These are phyloP conservation scores for Aspergillus quadricinctus DNA, from an alignment of 2,329 filamentous ascomycete genomes.

Conservation along the genomic window DNA sequence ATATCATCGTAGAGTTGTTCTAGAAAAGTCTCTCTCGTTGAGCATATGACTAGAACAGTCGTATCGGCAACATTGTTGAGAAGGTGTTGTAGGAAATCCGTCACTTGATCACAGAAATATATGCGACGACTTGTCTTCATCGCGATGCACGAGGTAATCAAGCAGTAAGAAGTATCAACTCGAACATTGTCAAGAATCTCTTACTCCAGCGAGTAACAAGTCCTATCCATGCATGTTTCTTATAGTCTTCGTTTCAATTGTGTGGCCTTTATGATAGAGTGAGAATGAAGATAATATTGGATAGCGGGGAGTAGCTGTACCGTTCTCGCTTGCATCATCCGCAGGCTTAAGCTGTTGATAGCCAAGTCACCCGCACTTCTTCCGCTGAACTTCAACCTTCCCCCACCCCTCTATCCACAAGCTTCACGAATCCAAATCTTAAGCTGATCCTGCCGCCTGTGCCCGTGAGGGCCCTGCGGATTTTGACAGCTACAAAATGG, in stretches of 20 bases:
- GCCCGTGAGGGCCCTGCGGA: slow-evolving; percentile 14
- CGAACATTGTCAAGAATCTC: slow-evolving; percentile 2
- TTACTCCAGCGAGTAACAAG: slow-evolving; percentile 2
- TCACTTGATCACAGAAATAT: slow-evolving; percentile 48
- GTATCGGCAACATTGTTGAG: slow-evolving; percentile 53
- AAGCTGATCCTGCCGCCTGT: not conserved
- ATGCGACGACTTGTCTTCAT: slow-evolving; percentile 21
- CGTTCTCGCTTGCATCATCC: slow-evolving; percentile 1
- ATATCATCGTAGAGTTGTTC: slow-evolving; percentile 52
- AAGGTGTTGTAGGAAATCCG: slow-evolving; percentile 59
- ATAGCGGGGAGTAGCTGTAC: not conserved
- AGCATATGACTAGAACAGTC: slow-evolving; percentile 69
- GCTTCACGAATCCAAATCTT: not conserved
- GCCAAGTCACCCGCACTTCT: not conserved
- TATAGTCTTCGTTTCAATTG: not conserved
- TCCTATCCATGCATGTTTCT: not conserved
- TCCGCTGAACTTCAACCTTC: not conserved
- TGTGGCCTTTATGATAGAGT: not conserved
- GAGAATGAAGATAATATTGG: not conserved
- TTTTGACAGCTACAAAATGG: slow-evolving; percentile 56
- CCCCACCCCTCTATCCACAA: not conserved
- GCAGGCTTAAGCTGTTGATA: not conserved
- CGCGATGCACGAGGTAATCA: slow-evolving; percentile 1
- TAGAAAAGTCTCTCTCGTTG: slow-evolving; percentile 61
- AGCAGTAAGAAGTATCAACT: not conserved